These are phyloP conservation scores for Colletotrichum sp. DNA, from an alignment of 2,329 filamentous ascomycete species.

Conservation along the genomic window DNA sequence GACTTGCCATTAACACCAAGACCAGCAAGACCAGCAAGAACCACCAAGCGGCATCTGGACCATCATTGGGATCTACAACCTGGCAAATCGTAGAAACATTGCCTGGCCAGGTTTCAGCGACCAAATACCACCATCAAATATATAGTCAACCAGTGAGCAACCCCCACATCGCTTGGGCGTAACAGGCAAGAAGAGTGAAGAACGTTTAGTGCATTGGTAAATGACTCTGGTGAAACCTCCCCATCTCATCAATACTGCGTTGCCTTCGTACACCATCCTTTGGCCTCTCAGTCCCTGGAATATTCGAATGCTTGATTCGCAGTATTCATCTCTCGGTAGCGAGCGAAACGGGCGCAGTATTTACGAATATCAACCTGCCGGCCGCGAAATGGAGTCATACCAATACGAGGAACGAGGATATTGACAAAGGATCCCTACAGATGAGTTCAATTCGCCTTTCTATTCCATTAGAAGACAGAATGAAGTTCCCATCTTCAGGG, in stretches of 20 bases:
- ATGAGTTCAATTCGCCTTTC: accelerated
- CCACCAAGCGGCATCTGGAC: no score
- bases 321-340: not conserved
- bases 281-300: not conserved
- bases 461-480: not conserved
- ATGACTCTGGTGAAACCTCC: not conserved
- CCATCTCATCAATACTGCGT: not conserved
- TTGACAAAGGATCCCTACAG: not conserved
- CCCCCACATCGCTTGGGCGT: not conserved
- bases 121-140: not conserved
- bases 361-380: accelerated
- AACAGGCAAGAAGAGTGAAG: accelerated
- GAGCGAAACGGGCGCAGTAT: not conserved
- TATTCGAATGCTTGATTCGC: not conserved
- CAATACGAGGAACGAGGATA: not conserved
- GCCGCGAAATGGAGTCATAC: accelerated
- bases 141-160: not conserved
- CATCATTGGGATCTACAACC: no score
- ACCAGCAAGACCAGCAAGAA: no score
- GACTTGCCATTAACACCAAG: no score
- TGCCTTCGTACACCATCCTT: not conserved
- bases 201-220: not conserved
- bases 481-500: accelerated
- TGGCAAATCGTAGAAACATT: no score
- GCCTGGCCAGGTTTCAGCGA: no score